A percentile compares a stretch with the other conserved stretches of the same genome.
phyloP scores from a whole-genome alignment of 1,284 basidiomycete genomes.

The Leccinum huronense region DNA sequence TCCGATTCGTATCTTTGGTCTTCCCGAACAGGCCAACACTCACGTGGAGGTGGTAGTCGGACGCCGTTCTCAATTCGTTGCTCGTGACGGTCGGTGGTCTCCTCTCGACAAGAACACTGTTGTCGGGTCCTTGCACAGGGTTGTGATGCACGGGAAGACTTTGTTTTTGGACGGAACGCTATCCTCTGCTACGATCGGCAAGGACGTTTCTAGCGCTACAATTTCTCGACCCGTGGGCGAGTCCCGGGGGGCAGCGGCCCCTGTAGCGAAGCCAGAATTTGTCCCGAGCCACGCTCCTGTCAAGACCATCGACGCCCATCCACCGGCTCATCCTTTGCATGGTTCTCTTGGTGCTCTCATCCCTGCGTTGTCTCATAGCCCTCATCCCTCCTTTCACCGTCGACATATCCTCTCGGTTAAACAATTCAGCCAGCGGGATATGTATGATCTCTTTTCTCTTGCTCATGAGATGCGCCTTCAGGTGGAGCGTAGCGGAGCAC shows the following conservation, averaged over 20 bases:
- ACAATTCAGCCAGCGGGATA: conserved; percentile 88
- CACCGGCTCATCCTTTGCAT: conserved; percentile 14
- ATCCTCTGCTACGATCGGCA: conserved; percentile 61
- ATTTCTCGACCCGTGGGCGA: conserved; percentile 45
- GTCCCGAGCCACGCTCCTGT: conserved; percentile 30
- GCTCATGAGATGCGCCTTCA: conserved; percentile 97
- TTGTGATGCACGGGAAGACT: conserved; percentile 90
- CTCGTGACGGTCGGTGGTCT: conserved; percentile 69
- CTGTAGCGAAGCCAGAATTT: conserved; percentile 31
- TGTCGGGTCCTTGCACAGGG: conserved; percentile 84
- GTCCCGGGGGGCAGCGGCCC: conserved; percentile 18
- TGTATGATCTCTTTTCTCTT: conserved; percentile 92
- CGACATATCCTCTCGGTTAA: conserved; percentile 95
- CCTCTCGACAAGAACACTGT: conserved; percentile 71
- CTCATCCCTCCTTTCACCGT: conserved; percentile 74
- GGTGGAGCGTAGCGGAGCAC: conserved; percentile 87
- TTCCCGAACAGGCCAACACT: conserved; percentile 84
- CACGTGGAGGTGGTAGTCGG: conserved; percentile 93
- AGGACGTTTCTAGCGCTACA: conserved; percentile 78
- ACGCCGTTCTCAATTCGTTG: conserved; percentile 63
- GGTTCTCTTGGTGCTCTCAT: conserved; percentile 33
- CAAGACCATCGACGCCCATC: conserved; percentile 25
- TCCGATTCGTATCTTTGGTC: conserved; percentile 88
- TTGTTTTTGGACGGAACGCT: conserved; percentile 88
- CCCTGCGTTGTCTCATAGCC: conserved; percentile 43